A percentile compares a stretch with the other conserved stretches of the same genome.
These are phyloP conservation scores for Candida fluviatilis DNA, from an alignment of 805 yeast species.

Conservation along the genomic window DNA sequence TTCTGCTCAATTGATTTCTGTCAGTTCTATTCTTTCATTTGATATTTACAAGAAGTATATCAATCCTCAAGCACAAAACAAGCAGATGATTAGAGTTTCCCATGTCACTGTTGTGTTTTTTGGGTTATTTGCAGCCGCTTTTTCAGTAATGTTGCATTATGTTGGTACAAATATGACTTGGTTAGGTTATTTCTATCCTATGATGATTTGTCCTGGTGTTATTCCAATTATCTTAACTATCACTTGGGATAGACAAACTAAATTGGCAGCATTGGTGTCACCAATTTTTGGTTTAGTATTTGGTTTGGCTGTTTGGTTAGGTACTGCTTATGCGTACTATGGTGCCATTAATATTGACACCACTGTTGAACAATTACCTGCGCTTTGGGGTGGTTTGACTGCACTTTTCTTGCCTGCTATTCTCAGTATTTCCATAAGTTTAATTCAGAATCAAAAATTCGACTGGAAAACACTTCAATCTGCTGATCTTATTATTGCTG, in stretches of 20 bases:
- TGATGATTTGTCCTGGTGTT: constrained; percentile 37
- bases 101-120: constrained; percentile 38
- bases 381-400: constrained; percentile 29
- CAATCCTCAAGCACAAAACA: constrained; percentile 39
- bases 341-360: constrained; percentile 22
- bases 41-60: constrained; percentile 45
- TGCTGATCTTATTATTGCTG: constrained; percentile 14
- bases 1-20: constrained; percentile 38
- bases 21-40: constrained; percentile 39
- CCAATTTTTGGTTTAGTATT: constrained; percentile 26
- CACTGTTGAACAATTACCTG: constrained; percentile 29
- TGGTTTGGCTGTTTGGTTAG: constrained; percentile 29
- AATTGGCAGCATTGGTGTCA: constrained; percentile 24
- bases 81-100: constrained; percentile 37
- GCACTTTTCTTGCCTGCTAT: constrained; percentile 31
- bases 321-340: constrained; percentile 23
- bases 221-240: constrained; percentile 31
- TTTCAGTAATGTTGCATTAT: constrained; percentile 33
- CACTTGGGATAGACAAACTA: constrained; percentile 29
- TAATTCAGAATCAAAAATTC: constrained; percentile 16
- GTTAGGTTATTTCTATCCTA: constrained; percentile 31
- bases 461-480: constrained; percentile 25
- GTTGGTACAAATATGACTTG: constrained; percentile 25
- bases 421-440: constrained; percentile 21
- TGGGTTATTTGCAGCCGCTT: constrained; percentile 34